phyloP scores from a whole-genome alignment of 441 rosid species.

The Rhodomyrtus psidioides region DNA sequence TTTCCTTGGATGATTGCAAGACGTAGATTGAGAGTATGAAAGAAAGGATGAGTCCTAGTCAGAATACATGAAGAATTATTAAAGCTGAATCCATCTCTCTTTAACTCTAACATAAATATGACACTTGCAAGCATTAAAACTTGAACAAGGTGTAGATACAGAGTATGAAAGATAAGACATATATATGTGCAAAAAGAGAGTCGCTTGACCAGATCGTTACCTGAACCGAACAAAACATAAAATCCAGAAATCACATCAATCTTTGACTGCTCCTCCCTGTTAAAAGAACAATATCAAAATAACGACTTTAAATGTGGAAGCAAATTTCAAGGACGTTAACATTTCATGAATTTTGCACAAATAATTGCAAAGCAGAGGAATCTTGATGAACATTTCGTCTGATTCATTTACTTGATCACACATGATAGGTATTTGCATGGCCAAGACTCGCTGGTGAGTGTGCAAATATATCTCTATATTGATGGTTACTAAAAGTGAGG shows the following conservation, averaged over 20 bases:
- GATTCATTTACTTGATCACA: not conserved
- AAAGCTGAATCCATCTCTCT: not conserved
- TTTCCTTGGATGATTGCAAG: constrained; percentile 85
- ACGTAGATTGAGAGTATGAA: constrained; percentile 79
- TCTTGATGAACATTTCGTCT: not conserved
- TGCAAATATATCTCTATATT: not conserved
- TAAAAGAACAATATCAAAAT: constrained; percentile 5
- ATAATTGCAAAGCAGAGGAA: not conserved
- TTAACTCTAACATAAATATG: not conserved
- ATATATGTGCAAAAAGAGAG: not conserved
- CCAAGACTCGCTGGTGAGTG: not conserved
- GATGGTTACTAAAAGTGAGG: not conserved
- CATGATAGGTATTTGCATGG: not conserved
- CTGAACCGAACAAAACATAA: constrained; percentile 87
- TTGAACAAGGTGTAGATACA: not conserved
- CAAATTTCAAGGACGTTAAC: not conserved
- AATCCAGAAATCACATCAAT: constrained; percentile 88
- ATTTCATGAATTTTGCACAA: not conserved
- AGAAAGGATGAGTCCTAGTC: constrained; percentile 60
- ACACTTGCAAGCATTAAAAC: constrained; percentile 11
- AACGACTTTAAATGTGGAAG: not conserved
- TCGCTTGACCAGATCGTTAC: constrained; percentile 19
- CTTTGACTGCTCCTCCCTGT: constrained; percentile 93
- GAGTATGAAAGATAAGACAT: not conserved
- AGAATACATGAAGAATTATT: not conserved